Conservation (phyloP, 1,284 basidiomycete genomes). For the Melanopsichium pennsylvanicum region DNA sequence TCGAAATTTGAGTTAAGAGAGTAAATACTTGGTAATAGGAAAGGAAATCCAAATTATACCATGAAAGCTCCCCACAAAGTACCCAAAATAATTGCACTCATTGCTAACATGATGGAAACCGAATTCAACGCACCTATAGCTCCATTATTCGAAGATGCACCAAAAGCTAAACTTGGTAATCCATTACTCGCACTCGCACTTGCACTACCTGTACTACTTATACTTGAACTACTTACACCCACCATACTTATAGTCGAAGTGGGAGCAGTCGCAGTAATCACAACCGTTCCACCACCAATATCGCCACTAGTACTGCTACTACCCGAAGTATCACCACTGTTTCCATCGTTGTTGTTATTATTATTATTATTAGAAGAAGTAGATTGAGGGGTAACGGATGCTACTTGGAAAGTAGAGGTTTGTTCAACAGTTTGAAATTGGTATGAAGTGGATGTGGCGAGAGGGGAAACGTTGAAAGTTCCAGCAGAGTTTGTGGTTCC, state of each 20-base stretch:
- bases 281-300: conserved; percentile 13
- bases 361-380: background rate
- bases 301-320: background rate
- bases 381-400: background rate
- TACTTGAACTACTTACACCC: no score
- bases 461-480: conserved; percentile 52
- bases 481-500: conserved; percentile 55
- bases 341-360: background rate
- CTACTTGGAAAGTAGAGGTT: conserved; percentile 33
- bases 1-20: no score
- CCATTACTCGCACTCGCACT: conserved; percentile 9
- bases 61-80: no score
- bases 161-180: conserved; percentile 9
- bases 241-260: conserved; percentile 21
- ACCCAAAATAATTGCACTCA: background rate
- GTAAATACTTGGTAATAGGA: no score
- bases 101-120: no score
- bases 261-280: conserved; percentile 21
- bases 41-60: no score
- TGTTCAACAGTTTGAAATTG: conserved; percentile 24
- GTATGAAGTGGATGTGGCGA: conserved; percentile 40
- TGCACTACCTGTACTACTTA: no score
- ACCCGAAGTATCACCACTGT: no score
- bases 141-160: conserved; percentile 1
- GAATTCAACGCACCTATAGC: background rate